Conservation (phyloP, 306 rosid species). For the Prunus campanulata region DNA sequence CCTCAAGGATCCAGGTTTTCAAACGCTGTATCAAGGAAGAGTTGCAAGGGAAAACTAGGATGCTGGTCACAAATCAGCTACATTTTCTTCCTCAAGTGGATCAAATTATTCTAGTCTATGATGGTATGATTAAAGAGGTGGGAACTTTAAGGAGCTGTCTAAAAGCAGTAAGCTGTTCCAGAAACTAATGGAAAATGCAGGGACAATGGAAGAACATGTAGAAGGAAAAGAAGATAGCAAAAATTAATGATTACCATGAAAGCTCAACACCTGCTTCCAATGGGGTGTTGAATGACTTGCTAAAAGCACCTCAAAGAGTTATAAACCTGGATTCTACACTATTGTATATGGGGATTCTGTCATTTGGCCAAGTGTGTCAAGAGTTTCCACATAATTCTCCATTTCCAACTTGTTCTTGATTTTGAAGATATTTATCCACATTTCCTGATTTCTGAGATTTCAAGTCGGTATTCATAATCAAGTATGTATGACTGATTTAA, state of each 20-base stretch:
- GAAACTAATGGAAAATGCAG: slow-evolving; percentile 87
- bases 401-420: too few species aligned
- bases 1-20: slow-evolving; percentile 51
- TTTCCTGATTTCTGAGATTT: background rate
- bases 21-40: slow-evolving; percentile 80
- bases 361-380: slow-evolving; percentile 68
- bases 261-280: slow-evolving; percentile 25
- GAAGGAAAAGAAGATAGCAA: slow-evolving; percentile 29
- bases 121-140: slow-evolving; percentile 66
- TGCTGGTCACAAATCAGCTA: slow-evolving; percentile 90
- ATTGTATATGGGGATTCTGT: slow-evolving; percentile 57
- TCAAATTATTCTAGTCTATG: slow-evolving; percentile 58
- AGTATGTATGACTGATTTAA: too few species aligned
- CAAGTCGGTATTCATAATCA: too few species aligned
- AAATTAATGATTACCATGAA: slow-evolving; percentile 17
- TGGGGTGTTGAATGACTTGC: slow-evolving; percentile 35
- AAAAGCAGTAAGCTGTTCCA: slow-evolving; percentile 64
- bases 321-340: slow-evolving; percentile 61
- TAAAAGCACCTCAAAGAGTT: slow-evolving; percentile 41
- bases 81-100: slow-evolving; percentile 94
- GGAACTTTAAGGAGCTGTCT: slow-evolving; percentile 89
- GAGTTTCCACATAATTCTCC: background rate
- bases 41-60: slow-evolving; percentile 69
- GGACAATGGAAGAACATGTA: slow-evolving; percentile 66
- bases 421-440: background rate